These are phyloP conservation scores for Starmerella apicola DNA, from an alignment of 805 yeast species.

Conservation along the genomic window DNA sequence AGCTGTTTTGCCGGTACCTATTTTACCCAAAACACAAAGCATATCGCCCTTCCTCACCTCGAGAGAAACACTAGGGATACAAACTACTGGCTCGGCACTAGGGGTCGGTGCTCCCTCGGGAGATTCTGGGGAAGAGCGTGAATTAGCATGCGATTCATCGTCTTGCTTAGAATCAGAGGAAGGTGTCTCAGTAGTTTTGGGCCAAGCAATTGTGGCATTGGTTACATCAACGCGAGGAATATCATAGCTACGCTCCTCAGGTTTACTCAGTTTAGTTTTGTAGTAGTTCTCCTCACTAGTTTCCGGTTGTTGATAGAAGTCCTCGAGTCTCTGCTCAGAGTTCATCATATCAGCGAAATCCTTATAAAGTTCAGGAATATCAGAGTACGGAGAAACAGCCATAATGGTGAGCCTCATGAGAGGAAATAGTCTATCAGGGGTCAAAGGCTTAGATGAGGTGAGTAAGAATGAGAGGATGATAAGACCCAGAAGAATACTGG, in stretches of 20 bases:
- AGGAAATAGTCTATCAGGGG: constrained; percentile 76
- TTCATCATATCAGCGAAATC: constrained; percentile 3
- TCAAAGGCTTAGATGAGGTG: constrained; percentile 49
- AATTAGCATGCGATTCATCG: too few species aligned
- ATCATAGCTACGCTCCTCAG: not conserved
- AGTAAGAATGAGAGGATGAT: constrained; percentile 59
- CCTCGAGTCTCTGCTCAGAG: constrained; percentile 16
- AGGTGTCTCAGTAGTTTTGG: not conserved
- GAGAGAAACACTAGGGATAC: constrained; percentile 52
- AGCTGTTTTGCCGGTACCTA: constrained; percentile 84
- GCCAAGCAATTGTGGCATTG: constrained; percentile 14
- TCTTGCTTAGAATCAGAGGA: too few species aligned
- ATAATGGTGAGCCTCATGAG: not conserved
- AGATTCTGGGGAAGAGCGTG: too few species aligned
- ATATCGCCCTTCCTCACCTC: constrained; percentile 61
- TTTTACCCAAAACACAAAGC: constrained; percentile 77
- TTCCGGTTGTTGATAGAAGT: constrained; percentile 16
- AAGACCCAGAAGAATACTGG: not conserved
- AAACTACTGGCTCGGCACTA: constrained; percentile 30
- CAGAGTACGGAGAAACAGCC: constrained; percentile 1
- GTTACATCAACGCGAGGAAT: constrained; percentile 5
- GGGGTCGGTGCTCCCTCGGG: too few species aligned
- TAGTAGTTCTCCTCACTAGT: constrained; percentile 7
- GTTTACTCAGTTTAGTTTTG: not conserved
- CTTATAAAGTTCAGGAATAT: not conserved